These are phyloP conservation scores for Mycena pura DNA, from an alignment of 768 basidiomycete genomes.

Conservation along the genomic window DNA sequence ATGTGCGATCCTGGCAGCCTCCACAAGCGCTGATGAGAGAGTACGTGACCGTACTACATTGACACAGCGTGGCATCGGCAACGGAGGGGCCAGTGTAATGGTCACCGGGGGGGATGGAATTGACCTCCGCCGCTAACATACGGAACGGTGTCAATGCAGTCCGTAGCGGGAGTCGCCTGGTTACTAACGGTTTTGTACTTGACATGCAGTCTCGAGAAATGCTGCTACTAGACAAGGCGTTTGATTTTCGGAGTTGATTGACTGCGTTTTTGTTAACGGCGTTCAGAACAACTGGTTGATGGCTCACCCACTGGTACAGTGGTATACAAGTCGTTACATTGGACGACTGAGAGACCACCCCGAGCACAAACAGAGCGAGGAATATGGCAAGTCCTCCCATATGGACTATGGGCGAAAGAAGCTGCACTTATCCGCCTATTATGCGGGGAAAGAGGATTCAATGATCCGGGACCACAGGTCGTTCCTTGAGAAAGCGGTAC, in stretches of 20 bases:
- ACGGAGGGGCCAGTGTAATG: conserved; percentile 52
- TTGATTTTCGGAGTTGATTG: conserved; percentile 50
- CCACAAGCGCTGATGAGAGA: conserved; percentile 65
- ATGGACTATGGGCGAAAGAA: conserved; percentile 18
- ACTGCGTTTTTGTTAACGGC: conserved; percentile 21
- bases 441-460: neutral
- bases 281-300: neutral
- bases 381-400: conserved; percentile 11
- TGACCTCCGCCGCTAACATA: conserved; percentile 47
- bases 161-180: neutral
- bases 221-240: conserved; percentile 59
- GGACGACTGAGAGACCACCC: conserved; percentile 41
- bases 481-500: conserved; percentile 20
- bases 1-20: conserved; percentile 58
- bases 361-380: conserved; percentile 8
- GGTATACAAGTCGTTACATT: conserved; percentile 45
- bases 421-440: conserved; percentile 4
- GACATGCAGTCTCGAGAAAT: conserved; percentile 53
- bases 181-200: conserved; percentile 37
- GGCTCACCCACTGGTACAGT: conserved; percentile 45
- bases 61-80: conserved; percentile 47
- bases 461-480: neutral
- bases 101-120: conserved; percentile 42
- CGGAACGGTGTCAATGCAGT: conserved; percentile 2
- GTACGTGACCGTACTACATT: conserved; percentile 66